A percentile compares a stretch with the other conserved stretches of the same genome.
phyloP scores from a whole-genome alignment of 306 rosid genomes.

The Senna tora region DNA sequence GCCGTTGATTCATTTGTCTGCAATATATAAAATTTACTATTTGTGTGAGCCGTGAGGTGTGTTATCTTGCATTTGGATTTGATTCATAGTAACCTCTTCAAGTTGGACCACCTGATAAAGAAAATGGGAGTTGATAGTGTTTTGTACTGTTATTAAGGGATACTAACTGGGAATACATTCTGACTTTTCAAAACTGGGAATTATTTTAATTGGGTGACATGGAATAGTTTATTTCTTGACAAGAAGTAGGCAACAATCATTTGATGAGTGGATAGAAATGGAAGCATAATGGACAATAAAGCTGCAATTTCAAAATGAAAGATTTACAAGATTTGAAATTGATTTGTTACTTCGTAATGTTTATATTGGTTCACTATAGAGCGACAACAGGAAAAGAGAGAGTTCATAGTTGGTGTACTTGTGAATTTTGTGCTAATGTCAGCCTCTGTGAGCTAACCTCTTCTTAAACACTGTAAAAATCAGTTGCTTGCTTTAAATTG shows the following conservation, averaged over 20 bases:
- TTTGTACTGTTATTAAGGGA: conserved; percentile 23
- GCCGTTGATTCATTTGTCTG: conserved; percentile 29
- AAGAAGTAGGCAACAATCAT: conserved; percentile 5
- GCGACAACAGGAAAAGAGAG: neutral
- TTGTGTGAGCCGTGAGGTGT: neutral
- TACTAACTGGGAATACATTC: conserved; percentile 28
- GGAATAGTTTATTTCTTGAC: conserved; percentile 23
- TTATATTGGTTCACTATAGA: conserved; percentile 8
- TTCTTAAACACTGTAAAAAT: conserved; percentile 20
- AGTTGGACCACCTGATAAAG: conserved; percentile 17
- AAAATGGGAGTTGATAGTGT: conserved; percentile 10
- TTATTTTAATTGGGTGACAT: conserved; percentile 28
- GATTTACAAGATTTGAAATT: conserved; percentile 12
- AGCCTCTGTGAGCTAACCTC: conserved; percentile 13
- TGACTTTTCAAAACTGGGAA: conserved; percentile 25
- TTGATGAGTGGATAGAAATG: conserved; percentile 33
- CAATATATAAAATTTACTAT: conserved; percentile 8
- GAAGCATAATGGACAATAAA: conserved; percentile 29
- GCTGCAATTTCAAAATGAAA: conserved; percentile 11
- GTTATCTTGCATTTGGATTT: conserved; percentile 22
- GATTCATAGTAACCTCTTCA: conserved; percentile 18
- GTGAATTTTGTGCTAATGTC: conserved; percentile 25
- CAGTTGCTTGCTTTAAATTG: conserved; percentile 28
- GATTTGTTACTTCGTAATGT: conserved; percentile 18
- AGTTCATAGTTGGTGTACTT: conserved; percentile 12